Conservation (phyloP, 2,329 filamentous ascomycete species). For the Coniella vitis region DNA sequence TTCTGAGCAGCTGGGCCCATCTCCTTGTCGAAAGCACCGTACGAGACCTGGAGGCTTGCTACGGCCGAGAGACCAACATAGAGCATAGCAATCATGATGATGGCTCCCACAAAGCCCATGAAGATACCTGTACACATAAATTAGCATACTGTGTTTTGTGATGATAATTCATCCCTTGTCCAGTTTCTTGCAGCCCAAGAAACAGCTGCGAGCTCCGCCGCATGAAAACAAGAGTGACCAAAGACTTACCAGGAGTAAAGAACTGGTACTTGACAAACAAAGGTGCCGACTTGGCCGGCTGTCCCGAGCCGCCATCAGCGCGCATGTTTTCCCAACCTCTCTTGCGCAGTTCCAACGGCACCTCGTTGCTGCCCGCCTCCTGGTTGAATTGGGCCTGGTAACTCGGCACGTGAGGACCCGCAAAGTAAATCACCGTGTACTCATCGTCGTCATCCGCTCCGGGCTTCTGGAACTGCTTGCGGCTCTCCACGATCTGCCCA, state of each 20-base stretch:
- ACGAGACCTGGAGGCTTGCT: constrained; percentile 77
- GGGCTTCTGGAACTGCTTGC: constrained; percentile 25
- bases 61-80: constrained; percentile 72
- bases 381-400: constrained; percentile 60
- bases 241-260: constrained; percentile 69
- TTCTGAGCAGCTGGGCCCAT: constrained; percentile 85
- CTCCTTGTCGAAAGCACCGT: constrained; percentile 94
- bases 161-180: no score
- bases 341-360: constrained; percentile 72
- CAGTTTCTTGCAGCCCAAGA: no score
- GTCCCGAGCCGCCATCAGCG: constrained; percentile 33
- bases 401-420: constrained; percentile 46
- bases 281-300: constrained; percentile 35
- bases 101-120: constrained; percentile 67
- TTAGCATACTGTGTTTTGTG: not conserved
- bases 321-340: constrained; percentile 27
- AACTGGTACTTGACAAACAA: constrained; percentile 94
- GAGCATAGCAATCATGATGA: constrained; percentile 71
- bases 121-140: constrained; percentile 62
- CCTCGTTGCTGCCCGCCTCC: constrained; percentile 30
- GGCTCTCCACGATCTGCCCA: constrained; percentile 34
- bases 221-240: not conserved
- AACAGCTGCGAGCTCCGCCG: no score
- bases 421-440: constrained; percentile 73
- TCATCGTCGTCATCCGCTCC: constrained; percentile 35